Base-by-base conservation (phyloP, 73 alveolate genomes). In the Paramecium tetraurelia region DNA sequence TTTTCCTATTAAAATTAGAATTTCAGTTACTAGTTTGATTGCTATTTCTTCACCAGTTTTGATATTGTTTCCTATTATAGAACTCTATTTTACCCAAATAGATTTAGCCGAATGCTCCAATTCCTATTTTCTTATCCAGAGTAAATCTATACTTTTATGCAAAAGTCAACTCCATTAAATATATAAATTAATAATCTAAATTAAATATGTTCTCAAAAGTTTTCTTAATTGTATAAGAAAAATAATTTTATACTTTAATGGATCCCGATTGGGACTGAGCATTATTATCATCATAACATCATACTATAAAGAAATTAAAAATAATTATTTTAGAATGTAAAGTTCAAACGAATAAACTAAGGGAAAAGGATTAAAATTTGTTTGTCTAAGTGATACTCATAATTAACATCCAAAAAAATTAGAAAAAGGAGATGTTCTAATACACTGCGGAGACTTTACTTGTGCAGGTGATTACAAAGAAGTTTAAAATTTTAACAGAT, bases 31-130 rank as follows among this genome's bases (percentile, higher is more conserved):
- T 59, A 96, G 84, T 96, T 96, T 96, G 3, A 96, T 95, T 21
- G 98, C 98, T 9, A 96, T 83, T 84, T 95, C 96, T 86, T 92
- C 94, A 18, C 95, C 92, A 58, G 95, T 93, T 92, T 95, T 83
- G n/a, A 92, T 88, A 88, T 96, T 96, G 86, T 63, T 57, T 35
- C 96, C 98, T 63, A 16, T 72, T 6, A 72, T 35, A 72, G n/a
- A 10, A 2, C 36, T 36, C 4, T 29, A 4, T n/a, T 18, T 36
- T 72, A 72, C 86, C 86, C n/a, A 72, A 84, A 89, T 35, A 95
- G 40, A 95, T 46, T 46, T 93, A 86, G 4, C 96, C 96, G 44
- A 88, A 95, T 16, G 96, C 70, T n/a, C 97, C 97, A 5, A 35
- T 20, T 40, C 95, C 96, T 22, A 93, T 93, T 69, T 92, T 93